Conservation (phyloP, 2,329 filamentous ascomycete genomes). For the Pestalotiopsis sp. region DNA sequence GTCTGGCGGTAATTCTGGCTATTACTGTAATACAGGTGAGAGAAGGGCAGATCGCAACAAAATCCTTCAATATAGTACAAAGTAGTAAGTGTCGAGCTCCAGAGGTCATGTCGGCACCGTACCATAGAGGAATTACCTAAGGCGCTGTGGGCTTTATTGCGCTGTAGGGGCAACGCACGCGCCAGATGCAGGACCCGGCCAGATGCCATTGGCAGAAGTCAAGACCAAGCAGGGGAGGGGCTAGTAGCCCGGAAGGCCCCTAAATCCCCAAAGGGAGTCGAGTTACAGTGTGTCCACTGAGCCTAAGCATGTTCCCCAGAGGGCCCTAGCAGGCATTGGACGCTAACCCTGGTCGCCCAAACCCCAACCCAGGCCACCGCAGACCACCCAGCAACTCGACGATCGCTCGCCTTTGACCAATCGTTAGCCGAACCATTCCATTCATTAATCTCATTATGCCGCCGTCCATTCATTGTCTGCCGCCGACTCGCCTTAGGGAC, state of each 20-base stretch:
- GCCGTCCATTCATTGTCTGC: constrained; percentile 5
- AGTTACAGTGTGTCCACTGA: background rate
- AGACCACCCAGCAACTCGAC: background rate
- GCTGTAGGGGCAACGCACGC: background rate
- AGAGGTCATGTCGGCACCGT: background rate
- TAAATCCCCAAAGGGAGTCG: background rate
- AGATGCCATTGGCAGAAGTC: background rate
- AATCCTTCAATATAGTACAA: background rate
- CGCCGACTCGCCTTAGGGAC: constrained; percentile 3
- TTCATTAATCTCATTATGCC: constrained; percentile 14
- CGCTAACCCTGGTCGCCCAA: background rate
- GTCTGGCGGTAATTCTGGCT: background rate
- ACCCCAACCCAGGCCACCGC: background rate
- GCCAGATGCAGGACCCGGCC: background rate
- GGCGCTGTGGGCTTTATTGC: background rate
- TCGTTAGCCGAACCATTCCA: constrained; percentile 7
- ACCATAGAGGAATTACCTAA: background rate
- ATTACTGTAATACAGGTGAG: background rate
- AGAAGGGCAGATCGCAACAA: background rate
- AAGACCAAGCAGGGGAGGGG: background rate
- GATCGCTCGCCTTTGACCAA: constrained; percentile 11
- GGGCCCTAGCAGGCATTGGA: background rate
- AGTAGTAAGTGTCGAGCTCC: background rate
- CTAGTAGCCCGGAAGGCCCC: background rate
- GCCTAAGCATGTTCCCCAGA: background rate